Evolutionary conservation across 1,284 basidiomycete genomes (phyloP).

Genomic region (Ceratobasidium theobromae): DNA sequence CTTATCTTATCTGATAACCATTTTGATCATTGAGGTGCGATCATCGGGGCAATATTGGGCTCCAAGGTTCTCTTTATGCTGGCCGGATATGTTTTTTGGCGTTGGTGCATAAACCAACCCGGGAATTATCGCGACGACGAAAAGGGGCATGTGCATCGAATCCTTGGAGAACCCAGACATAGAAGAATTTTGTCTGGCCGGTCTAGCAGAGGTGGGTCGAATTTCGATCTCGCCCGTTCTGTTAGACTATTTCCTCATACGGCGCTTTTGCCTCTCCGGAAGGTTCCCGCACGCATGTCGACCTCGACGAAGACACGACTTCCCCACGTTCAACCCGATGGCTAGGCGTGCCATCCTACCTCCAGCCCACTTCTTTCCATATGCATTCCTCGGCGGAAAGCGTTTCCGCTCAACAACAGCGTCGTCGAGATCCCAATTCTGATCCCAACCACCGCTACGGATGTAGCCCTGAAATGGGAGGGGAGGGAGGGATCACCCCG

Average conservation of each 20-base stretch:
- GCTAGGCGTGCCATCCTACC: slow-evolving; percentile 14
- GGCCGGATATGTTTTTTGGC: slow-evolving; percentile 4
- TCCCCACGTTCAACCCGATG: slow-evolving; percentile 14
- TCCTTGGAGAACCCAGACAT: slow-evolving; percentile 15
- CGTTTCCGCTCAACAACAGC: too few relatives aligned
- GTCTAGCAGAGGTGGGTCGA: neutral
- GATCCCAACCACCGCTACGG: too few relatives aligned
- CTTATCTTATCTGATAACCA: slow-evolving; percentile 16
- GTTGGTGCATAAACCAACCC: slow-evolving; percentile 17
- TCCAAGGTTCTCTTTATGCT: slow-evolving; percentile 26
- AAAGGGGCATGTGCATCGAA: slow-evolving; percentile 8
- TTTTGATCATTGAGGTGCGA: slow-evolving; percentile 2
- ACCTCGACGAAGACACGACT: slow-evolving; percentile 14
- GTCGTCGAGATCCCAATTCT: too few relatives aligned
- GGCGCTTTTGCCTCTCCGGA: neutral
- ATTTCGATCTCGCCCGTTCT: neutral
- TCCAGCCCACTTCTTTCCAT: slow-evolving; percentile 24
- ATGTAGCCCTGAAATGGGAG: too few relatives aligned
- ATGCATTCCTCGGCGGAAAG: neutral
- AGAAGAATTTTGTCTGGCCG: neutral
- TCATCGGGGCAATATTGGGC: slow-evolving; percentile 24
- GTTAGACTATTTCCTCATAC: neutral
- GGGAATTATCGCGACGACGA: slow-evolving; percentile 11
- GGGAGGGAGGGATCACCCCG: slow-evolving; percentile 2
- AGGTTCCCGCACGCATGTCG: slow-evolving; percentile 17